Conservation (phyloP, 768 basidiomycete genomes). For the Amanita muscaria region DNA sequence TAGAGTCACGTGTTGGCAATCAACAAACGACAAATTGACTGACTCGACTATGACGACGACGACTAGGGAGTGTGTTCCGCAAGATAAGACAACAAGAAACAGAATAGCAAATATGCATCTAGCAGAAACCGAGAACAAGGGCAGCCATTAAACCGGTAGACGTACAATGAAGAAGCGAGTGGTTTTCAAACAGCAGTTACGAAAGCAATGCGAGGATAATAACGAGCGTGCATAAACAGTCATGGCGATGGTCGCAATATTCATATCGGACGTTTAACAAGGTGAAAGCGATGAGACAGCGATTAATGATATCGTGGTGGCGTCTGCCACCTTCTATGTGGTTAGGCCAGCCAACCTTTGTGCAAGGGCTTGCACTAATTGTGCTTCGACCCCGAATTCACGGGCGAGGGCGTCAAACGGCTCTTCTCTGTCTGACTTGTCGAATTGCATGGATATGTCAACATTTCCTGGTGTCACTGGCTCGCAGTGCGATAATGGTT, state of each 20-base stretch:
- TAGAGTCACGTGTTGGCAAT: conserved; percentile 7
- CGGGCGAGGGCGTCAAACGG: conserved; percentile 44
- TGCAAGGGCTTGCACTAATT: conserved; percentile 57
- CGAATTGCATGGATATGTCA: conserved; percentile 6
- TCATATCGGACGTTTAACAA: background rate
- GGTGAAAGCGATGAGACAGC: background rate
- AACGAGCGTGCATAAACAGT: conserved; percentile 6
- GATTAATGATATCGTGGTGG: background rate
- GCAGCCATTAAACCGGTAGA: background rate
- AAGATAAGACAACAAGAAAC: conserved; percentile 7
- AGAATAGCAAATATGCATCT: background rate
- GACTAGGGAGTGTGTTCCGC: background rate
- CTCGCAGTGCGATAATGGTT: conserved; percentile 7
- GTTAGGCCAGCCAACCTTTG: conserved; percentile 38
- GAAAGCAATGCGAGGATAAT: background rate
- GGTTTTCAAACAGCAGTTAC: background rate
- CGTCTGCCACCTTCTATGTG: conserved; percentile 4
- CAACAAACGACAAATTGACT: background rate
- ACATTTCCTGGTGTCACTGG: conserved; percentile 9
- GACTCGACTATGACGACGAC: background rate
- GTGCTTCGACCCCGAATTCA: conserved; percentile 68
- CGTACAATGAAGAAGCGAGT: conserved; percentile 2
- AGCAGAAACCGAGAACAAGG: background rate
- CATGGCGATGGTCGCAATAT: background rate
- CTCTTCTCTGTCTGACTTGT: background rate